Conservation (phyloP, 1,284 basidiomycete genomes). For the Inonotus hispidus region DNA sequence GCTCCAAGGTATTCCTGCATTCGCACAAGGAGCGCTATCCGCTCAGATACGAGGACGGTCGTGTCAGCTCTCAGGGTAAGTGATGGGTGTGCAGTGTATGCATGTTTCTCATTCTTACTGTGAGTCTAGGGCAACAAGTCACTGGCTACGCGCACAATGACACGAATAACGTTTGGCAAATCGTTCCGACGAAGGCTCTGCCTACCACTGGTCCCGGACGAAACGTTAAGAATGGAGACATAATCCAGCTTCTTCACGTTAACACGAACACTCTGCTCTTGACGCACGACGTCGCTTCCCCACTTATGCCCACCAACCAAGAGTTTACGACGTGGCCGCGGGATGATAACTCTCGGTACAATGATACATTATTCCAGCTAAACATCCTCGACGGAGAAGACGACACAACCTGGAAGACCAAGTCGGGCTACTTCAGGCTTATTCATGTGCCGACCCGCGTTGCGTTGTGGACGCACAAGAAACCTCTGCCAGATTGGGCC, state of each 20-base stretch:
- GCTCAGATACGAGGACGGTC: conserved; percentile 92
- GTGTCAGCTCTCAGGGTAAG: conserved; percentile 88
- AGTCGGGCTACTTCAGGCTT: conserved; percentile 86
- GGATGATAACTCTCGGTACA: conserved; percentile 66
- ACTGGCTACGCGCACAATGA: conserved; percentile 95
- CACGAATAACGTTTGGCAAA: conserved; percentile 94
- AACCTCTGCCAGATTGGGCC: conserved; percentile 91
- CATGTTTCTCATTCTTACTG: conserved; percentile 7
- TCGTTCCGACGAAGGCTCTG: conserved; percentile 89
- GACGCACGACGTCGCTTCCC: conserved; percentile 97
- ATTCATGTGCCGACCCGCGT: conserved; percentile 89
- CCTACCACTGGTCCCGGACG: conserved; percentile 87
- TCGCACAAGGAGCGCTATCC: conserved; percentile 91
- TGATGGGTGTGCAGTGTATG: not conserved
- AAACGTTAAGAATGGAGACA: conserved; percentile 83
- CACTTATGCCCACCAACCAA: conserved; percentile 96
- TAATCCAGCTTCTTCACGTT: conserved; percentile 87
- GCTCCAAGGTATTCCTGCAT: conserved; percentile 90
- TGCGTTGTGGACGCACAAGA: conserved; percentile 87
- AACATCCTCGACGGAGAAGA: conserved; percentile 66
- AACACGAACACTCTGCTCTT: conserved; percentile 80
- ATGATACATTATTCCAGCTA: conserved; percentile 85
- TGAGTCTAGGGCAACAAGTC: conserved; percentile 81
- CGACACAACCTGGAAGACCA: conserved; percentile 84
- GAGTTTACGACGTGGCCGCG: conserved; percentile 91